Base-by-base conservation (phyloP, 2,329 filamentous ascomycete genomes). In the Arthrobotrys musiformis region DNA sequence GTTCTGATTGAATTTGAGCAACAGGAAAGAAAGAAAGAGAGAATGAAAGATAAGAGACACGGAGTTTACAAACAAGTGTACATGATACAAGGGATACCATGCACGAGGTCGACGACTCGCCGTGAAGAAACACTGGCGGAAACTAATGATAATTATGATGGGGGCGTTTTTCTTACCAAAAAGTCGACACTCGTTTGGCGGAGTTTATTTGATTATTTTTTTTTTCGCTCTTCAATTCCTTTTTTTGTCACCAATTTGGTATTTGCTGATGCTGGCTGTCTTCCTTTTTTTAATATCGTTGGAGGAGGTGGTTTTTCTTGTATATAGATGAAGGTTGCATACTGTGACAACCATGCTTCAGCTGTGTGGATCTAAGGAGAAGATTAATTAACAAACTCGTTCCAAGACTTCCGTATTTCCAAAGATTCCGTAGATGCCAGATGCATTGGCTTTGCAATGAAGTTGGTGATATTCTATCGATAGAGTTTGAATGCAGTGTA, bases 61-160 rank as follows among this genome's bases (percentile, higher is more conserved):
- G 30, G 48, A 35, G 28, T 40, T 50, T 50, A 69, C 37, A 40
- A 61, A n/a, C 37, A 30, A 50, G 40, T 46, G 35, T 50, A 50
- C 26, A 37, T 11, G 30, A 30, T 35, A 46, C 13, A 42, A 15
- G 13, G 28, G 50, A 67, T 61, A 73, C 52, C 60, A 58, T 48
- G 11, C 26, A 30, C 28, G 40, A 9, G 37, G 58, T 48, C 37
- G 42, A 62, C 33, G n/a, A 9, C 19, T 44, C 37, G 58, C 58
- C 22, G 42, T 48, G 13, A 44, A 50, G 26, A 40, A 50, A 28
- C 52, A 63, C 24, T 40, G 42, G 64, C 54, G 52, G 30, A 50
- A 60, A 62, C 54, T 77, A 77, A 77, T 77, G 73, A 70, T 70
- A 70, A 70, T 67, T 33, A 77, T 70, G 73, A 70, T n/a, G 24